Evolutionary conservation across 129 eudicot genomes (phyloP), one percentile per base, ranked within the genome.

Genomic region (Chrysanthemum seticuspe): DNA sequence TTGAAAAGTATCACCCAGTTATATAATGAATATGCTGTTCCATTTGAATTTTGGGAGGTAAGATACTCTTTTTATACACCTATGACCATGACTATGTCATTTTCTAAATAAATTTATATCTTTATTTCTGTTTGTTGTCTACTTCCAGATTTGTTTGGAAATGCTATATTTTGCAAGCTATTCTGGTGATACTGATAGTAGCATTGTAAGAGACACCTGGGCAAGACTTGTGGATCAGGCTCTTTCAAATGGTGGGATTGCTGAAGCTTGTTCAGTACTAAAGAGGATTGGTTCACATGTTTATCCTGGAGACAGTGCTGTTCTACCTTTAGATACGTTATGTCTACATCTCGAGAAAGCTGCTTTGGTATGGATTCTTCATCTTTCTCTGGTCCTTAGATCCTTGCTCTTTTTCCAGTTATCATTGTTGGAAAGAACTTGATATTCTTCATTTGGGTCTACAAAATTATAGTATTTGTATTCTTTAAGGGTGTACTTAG

Each of bases 31-130:
- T 95, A 86, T 88, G 97, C 99, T 18, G 97, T 95, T 76, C 99
- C 99, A 49, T 95, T 86, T 62, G 97, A 95, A 62, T 89, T 90
- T 62, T 95, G 97, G 97, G 99, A 95, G 99, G 99, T 90, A 83
- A 34, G 63, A 55, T 3, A 4, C 16, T 47, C 58, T 4, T 23
- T 19, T 36, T 14, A 2, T 10, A 49, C 47, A 6, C 27, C 1
- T 13, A 14, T 1, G 60, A 68, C 0, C 18, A 3, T 15, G 4
- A 49, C 10, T 49, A 14, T 57, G 62, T 18, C 13, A 5, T 50
- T 29, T 68, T 23, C 6, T 23, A 19, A 9, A 52, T 18, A 34
- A 3, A 9, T n/a, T 29, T 54, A 5, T 18, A 54, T 65, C 47
- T 6, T 60, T 1, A 48, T 12, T 72, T 13, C 40, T 63, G 7